Base-by-base conservation (phyloP, 2,329 filamentous ascomycete species). In the Botrytis elliptica region DNA sequence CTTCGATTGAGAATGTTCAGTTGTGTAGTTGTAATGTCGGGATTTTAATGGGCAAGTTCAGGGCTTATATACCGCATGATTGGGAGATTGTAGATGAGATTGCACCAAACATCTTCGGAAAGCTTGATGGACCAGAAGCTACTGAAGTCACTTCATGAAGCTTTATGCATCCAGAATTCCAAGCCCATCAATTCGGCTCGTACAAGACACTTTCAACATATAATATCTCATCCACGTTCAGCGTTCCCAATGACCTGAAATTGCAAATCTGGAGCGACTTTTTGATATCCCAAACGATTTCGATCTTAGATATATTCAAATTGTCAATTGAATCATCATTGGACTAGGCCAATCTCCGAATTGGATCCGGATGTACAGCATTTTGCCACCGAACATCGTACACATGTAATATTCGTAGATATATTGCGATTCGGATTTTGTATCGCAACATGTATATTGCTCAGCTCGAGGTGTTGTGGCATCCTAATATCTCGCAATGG, bases 21-120 rank as follows among this genome's bases (percentile, higher is more conserved):
- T 59, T 83, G 1, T 83, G 82, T 60, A 75, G 75, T 33, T 83
- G 81, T 73, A 79, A 80, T 71, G 22, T 73, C 18, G 59, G 71
- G 18, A 72, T 76, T 68, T n/a, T 79, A 18, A 74, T 76, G 68
- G 59, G 25, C 14, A 67, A 74, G 16, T 75, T 77, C 16, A 68
- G 72, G 40, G 63, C 49, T 33, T 74, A 72, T 62, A 36, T 79
- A 14, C 77, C 76, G 6, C 33, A 57, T 2, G 72, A 64, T 20
- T 79, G 78, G 78, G 71, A 74, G 8, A 20, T 73, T 25, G 74
- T 73, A 8, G 66, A 77, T 49, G 57, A 68, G 0, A 74, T 79
- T 71, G 76, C 75, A 10, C 76, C 76, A 22, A 74, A 73, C 14
- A 49, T 79, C 25, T 75, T 78, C 60, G 8, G 55, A 6, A 29